Base-by-base conservation (phyloP, 805 yeast genomes). In the Candida silvicultrix region DNA sequence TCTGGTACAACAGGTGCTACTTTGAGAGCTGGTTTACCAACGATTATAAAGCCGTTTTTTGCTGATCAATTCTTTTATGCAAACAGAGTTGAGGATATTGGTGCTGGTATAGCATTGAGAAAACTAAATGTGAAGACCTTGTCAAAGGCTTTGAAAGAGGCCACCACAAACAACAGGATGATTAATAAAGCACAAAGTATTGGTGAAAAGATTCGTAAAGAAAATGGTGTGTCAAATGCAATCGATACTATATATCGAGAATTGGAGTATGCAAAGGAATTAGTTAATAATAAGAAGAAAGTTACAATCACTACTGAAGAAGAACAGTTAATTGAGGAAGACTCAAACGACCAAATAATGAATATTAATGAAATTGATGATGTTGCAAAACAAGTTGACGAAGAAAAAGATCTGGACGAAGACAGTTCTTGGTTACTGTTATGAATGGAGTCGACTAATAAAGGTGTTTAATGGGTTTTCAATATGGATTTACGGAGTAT, bases 51-150 rank as follows among this genome's bases (percentile, higher is more conserved):
- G 62, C 98, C 98, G 2, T 92, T 92, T 59, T 92, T 92, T 63
- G 98, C 97, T 0, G 98, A 92, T 64, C 98, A 92, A 65, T 90
- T 87, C 60, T 92, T 92, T 61, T 92, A 87, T 63, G 97, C 95
- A 0, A 71, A 77, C 20, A 72, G 97, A 48, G 84, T 92, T 2
- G 96, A 89, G 54, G 97, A 89, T 49, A 71, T 89, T 34, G 97
- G 96, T 1, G 92, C 79, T 21, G 98, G 98, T 2, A 53, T 89
- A 11, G 74, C 78, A 2, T 64, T 92, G 51, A 78, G 74, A 61
- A 81, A 85, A 54, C 70, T 92, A 54, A 88, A 85, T 52, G 73
- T 74, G 23, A 74, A 74, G 49, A 71, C 79, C 1, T 68, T 92
- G 46, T 66, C 85, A 1, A 77, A 77, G 45, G 96, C 96, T 0